Evolutionary conservation across 768 basidiomycete genomes (phyloP).

Genomic region (Stropharia rugosoannulata): DNA sequence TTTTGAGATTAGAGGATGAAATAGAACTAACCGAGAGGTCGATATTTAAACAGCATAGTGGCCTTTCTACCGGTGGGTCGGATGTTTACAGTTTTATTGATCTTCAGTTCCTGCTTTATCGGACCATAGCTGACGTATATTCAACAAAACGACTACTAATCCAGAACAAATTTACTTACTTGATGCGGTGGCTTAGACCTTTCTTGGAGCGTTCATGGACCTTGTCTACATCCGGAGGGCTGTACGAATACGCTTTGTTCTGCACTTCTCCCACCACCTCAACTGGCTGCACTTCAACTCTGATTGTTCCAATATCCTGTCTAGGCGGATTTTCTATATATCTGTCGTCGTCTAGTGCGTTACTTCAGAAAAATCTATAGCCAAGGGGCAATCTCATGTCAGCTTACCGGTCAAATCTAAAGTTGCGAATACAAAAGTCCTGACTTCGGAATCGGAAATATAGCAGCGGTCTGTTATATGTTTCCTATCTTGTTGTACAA

Average conservation of each 20-base stretch:
- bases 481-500: background rate
- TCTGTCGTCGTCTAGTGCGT: constrained; percentile 21
- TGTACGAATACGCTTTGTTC: background rate
- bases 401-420: background rate
- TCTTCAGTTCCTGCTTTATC: background rate
- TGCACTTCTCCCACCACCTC: background rate
- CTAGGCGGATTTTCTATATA: constrained; percentile 10
- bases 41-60: constrained; percentile 23
- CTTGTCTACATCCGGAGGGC: constrained; percentile 3
- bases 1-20: background rate
- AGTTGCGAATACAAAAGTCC: background rate
- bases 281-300: background rate
- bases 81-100: no score
- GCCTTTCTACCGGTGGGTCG: background rate
- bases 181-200: constrained; percentile 18
- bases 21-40: constrained; percentile 17
- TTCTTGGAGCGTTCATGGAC: constrained; percentile 26
- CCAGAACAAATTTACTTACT: constrained; percentile 6
- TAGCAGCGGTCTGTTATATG: background rate
- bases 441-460: background rate
- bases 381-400: background rate
- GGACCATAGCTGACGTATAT: background rate
- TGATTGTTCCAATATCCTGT: constrained; percentile 17
- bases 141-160: background rate
- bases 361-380: background rate